Percentiles rank a stretch among this genome's conserved stretches.
Evolutionary conservation across 2,329 filamentous ascomycete species (phyloP).

Genomic region (Nemania serpens): DNA sequence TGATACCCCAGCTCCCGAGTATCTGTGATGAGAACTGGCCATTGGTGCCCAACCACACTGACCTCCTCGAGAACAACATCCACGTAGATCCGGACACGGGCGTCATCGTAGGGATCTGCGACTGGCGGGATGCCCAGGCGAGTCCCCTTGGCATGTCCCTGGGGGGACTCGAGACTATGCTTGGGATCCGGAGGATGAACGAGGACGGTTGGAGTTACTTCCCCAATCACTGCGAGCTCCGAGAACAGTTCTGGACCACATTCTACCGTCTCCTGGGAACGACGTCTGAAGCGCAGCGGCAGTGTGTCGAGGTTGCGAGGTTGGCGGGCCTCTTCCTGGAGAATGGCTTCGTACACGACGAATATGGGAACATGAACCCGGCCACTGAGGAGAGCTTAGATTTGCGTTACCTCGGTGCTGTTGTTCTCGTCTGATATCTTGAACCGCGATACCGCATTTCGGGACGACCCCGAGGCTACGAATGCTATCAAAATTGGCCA

Average conservation of each 20-base stretch:
- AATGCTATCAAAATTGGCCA: too few relatives aligned
- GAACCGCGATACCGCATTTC: too few relatives aligned
- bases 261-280: slow-evolving; percentile 8
- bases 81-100: slow-evolving; percentile 27
- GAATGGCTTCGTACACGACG: slow-evolving; percentile 8
- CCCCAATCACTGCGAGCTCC: slow-evolving; percentile 9
- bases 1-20: slow-evolving; percentile 21
- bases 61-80: slow-evolving; percentile 32
- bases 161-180: slow-evolving; percentile 27
- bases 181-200: slow-evolving; percentile 18
- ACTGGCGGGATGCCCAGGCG: slow-evolving; percentile 25
- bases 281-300: slow-evolving; percentile 1
- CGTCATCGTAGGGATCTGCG: slow-evolving; percentile 25
- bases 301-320: slow-evolving; percentile 16
- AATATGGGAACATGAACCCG: slow-evolving; percentile 11
- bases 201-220: slow-evolving; percentile 12
- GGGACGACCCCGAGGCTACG: too few relatives aligned
- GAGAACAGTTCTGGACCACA: slow-evolving; percentile 9
- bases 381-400: slow-evolving; percentile 8
- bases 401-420: slow-evolving; percentile 14
- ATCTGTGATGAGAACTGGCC: slow-evolving; percentile 25
- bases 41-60: slow-evolving; percentile 24
- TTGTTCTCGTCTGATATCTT: too few relatives aligned
- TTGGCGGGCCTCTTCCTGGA: slow-evolving; percentile 14
- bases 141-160: slow-evolving; percentile 30